Evolutionary conservation across 257 asterid species (phyloP).

Genomic region (Ligustrum vulgare): DNA sequence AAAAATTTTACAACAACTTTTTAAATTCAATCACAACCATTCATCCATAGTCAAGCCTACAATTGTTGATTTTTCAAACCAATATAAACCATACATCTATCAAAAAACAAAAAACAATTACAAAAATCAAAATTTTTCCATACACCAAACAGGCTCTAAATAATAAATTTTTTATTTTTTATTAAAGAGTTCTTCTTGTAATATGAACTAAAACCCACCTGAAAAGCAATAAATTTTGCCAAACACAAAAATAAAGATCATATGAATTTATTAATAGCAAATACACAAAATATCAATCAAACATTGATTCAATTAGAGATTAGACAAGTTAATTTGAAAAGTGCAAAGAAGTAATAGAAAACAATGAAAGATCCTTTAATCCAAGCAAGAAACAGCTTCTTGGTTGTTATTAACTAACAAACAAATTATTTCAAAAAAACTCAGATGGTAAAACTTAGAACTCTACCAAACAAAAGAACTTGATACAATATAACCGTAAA

Average conservation of each 20-base stretch:
- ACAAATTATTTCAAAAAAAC: not conserved
- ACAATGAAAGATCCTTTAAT: not conserved
- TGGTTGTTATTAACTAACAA: not conserved
- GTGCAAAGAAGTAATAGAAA: not conserved
- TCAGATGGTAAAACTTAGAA: not conserved
- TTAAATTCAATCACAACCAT: too few relatives aligned
- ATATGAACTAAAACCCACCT: too few relatives aligned
- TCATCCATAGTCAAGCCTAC: too few relatives aligned
- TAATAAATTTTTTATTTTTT: too few relatives aligned
- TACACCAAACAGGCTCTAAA: too few relatives aligned
- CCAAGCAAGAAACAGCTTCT: constrained; percentile 1
- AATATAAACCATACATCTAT: too few relatives aligned
- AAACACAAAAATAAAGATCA: too few relatives aligned
- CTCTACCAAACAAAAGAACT: not conserved
- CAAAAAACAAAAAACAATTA: too few relatives aligned
- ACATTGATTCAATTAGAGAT: not conserved
- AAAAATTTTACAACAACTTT: too few relatives aligned
- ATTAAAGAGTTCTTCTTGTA: too few relatives aligned
- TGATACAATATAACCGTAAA: not conserved
- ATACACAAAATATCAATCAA: not conserved
- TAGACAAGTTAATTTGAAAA: not conserved
- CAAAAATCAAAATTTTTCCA: too few relatives aligned
- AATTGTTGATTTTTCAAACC: too few relatives aligned
- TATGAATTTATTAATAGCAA: not conserved
- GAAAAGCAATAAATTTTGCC: not conserved